Conservation (phyloP, 2,329 filamentous ascomycete genomes). For the Cladosporium austrohemisphaericum region DNA sequence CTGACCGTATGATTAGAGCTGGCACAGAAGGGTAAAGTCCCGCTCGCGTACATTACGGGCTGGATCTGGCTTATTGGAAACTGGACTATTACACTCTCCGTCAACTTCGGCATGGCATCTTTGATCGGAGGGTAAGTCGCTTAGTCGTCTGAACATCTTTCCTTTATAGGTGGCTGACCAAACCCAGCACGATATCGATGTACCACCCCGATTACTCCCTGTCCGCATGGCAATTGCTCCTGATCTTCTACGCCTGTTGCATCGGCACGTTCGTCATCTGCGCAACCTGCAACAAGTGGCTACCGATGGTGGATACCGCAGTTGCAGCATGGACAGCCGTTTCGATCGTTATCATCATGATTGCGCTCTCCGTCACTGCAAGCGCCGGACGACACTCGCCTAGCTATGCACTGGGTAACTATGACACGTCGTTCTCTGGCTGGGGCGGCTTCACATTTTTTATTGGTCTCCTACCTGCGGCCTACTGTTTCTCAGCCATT, state of each 20-base stretch:
- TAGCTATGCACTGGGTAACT: slow-evolving; percentile 52
- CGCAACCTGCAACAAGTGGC: slow-evolving; percentile 61
- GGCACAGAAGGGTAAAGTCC: slow-evolving; percentile 44
- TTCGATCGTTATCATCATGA: slow-evolving; percentile 55
- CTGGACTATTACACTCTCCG: slow-evolving; percentile 72
- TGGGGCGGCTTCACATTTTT: slow-evolving; percentile 61
- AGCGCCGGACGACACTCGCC: slow-evolving; percentile 51
- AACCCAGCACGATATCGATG: slow-evolving; percentile 44
- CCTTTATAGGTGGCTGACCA: neutral
- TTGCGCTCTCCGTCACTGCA: slow-evolving; percentile 54
- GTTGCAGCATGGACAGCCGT: slow-evolving; percentile 55
- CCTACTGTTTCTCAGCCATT: slow-evolving; percentile 43
- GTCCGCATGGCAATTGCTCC: slow-evolving; percentile 62
- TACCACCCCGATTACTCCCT: slow-evolving; percentile 53
- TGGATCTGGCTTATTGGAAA: slow-evolving; percentile 75
- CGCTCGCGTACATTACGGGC: slow-evolving; percentile 65
- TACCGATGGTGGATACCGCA: slow-evolving; percentile 60
- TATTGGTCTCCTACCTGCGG: slow-evolving; percentile 55
- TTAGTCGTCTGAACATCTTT: slow-evolving; percentile 36
- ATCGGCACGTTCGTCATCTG: slow-evolving; percentile 63
- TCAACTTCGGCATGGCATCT: slow-evolving; percentile 65
- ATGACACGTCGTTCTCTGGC: slow-evolving; percentile 54
- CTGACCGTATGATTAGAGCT: slow-evolving; percentile 46
- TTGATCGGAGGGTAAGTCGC: slow-evolving; percentile 41
- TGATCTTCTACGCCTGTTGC: slow-evolving; percentile 68